Evolutionary conservation across 2,329 filamentous ascomycete species (phyloP), one percentile per base, ranked within the genome.

Genomic region (Annulohypoxylon truncatum): DNA sequence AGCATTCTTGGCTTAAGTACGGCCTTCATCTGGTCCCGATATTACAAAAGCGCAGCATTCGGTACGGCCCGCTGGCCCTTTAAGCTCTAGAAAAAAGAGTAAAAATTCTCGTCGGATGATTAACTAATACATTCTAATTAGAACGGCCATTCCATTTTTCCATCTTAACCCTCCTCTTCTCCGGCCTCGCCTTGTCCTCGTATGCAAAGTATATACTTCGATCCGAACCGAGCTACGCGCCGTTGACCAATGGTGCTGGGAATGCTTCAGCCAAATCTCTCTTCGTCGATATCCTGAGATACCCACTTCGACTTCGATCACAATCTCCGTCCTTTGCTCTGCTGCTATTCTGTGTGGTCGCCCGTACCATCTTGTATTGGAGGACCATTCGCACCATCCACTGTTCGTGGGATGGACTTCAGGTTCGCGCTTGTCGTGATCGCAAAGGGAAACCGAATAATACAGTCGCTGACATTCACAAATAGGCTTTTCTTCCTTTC

Each of bases 101-200:
- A 12, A 47, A 24, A 40, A 40, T 40, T 57, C 35, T 31, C 20
- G 9, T 44, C n/a, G 18, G 15, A 29, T 5, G 35, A 44, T 35
- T 13, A 6, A 4, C 38, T 54, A 28, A 38, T 52, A 51, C 20
- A 38, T 28, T 28, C 38, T n/a, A 44, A 4, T 35, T 35, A 55
- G 78, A 79, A 54, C 74, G 77, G 7, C 77, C 77, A 2, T 69
- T 79, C 13, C 78, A 79, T 44, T 76, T 79, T 58, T 77, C 78
- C 20, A 68, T 79, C 55, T 24, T 76, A 10, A 74, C 73, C 2
- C 64, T 77, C 28, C 22, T 76, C 22, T 57, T 75, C 48, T 61
- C 71, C 4, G 73, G 75, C 13, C 35, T 70, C 26, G 53, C 68
- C 18, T 64, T 75, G 20, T 62, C 61, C 7, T 50, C 58, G 26